Conservation (phyloP, 257 asterid genomes). For the Gentiana straminea region DNA sequence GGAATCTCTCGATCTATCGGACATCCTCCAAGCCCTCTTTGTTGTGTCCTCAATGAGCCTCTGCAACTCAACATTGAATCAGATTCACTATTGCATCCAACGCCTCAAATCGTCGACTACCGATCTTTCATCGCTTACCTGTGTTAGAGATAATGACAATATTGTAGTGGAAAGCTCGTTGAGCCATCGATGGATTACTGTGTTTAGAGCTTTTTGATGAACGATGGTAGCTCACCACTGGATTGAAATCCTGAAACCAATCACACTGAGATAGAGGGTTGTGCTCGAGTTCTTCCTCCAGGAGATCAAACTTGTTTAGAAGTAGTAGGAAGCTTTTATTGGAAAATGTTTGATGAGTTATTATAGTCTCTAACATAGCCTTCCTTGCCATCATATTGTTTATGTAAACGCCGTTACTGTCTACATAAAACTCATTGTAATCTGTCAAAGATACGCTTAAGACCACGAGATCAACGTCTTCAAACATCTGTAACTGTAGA, state of each 20-base stretch:
- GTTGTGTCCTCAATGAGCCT: too few relatives aligned
- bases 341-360: constrained; percentile 44
- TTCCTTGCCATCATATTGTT: constrained; percentile 66
- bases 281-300: constrained; percentile 52
- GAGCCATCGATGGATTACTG: constrained; percentile 47
- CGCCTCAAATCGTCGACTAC: too few relatives aligned
- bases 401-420: constrained; percentile 37
- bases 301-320: constrained; percentile 71
- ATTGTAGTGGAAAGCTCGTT: constrained; percentile 67
- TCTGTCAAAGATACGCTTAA: constrained; percentile 69
- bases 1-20: too few relatives aligned
- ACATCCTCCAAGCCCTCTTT: too few relatives aligned
- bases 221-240: constrained; percentile 43
- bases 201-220: constrained; percentile 15
- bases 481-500: constrained; percentile 55
- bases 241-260: constrained; percentile 72
- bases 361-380: constrained; percentile 47
- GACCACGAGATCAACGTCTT: constrained; percentile 57
- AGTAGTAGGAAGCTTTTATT: constrained; percentile 53
- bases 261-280: constrained; percentile 60
- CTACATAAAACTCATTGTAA: constrained; percentile 47
- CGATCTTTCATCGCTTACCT: too few relatives aligned
- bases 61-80: too few relatives aligned
- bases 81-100: too few relatives aligned
- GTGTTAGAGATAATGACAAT: too few relatives aligned